Evolutionary conservation across 2,329 filamentous ascomycete species (phyloP).

Genomic region (Diatrype stigma): DNA sequence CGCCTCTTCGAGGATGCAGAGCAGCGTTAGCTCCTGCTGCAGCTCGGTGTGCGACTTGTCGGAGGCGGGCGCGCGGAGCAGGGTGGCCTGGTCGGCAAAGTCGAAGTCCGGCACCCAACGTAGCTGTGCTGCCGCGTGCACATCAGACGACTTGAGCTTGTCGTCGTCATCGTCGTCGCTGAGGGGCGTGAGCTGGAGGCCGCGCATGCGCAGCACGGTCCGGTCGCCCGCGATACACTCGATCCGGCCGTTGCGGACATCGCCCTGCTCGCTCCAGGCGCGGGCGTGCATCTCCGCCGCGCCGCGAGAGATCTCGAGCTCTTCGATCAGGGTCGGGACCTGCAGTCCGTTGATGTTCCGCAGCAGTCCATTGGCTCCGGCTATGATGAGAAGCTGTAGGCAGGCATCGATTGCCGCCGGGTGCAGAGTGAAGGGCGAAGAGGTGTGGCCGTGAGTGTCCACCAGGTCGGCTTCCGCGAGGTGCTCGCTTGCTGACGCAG

Average conservation of each 20-base stretch:
- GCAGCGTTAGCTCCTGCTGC: conserved; percentile 26
- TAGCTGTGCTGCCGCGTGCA: conserved; percentile 23
- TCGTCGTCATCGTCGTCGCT: conserved; percentile 15
- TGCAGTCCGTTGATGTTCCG: conserved; percentile 16
- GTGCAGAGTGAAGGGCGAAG: conserved; percentile 31
- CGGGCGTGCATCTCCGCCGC: conserved; percentile 11
- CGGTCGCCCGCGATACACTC: conserved; percentile 16
- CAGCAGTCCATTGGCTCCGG: conserved; percentile 16
- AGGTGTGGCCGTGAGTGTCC: conserved; percentile 15
- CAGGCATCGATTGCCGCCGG: conserved; percentile 33
- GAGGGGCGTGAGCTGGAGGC: conserved; percentile 19
- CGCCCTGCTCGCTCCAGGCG: conserved; percentile 10
- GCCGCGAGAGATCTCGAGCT: conserved; percentile 12
- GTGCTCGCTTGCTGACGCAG: conserved; percentile 13
- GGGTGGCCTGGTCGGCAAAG: conserved; percentile 19
- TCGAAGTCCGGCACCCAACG: conserved; percentile 29
- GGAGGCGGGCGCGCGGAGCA: conserved; percentile 18
- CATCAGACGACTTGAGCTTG: conserved; percentile 10
- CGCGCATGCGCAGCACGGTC: conserved; percentile 12
- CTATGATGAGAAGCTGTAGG: conserved; percentile 26
- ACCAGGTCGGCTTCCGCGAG: conserved; percentile 14
- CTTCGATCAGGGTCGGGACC: conserved; percentile 25
- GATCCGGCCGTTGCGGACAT: conserved; percentile 8
- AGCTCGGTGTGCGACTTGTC: conserved; percentile 11
- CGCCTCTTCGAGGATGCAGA: conserved; percentile 21